Percentiles rank a stretch among this genome's conserved stretches.
These are phyloP conservation scores for Fusarium algeriense DNA, from an alignment of 2,329 filamentous ascomycete species.

Conservation along the genomic window DNA sequence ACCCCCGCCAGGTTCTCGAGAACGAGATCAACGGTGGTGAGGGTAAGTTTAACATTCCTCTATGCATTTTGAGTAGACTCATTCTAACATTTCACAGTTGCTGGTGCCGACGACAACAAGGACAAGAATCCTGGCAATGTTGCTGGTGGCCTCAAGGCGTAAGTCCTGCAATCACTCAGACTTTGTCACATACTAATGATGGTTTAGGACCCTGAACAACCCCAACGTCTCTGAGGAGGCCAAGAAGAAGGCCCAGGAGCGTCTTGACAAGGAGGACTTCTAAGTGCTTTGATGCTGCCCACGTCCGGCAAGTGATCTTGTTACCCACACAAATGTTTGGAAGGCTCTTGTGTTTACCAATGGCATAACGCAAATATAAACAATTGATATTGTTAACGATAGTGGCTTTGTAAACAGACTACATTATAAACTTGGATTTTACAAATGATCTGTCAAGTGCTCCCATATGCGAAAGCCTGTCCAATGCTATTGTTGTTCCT, in stretches of 20 bases:
- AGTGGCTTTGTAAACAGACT: neutral
- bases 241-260: conserved; percentile 66
- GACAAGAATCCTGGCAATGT: conserved; percentile 68
- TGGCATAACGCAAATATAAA: neutral
- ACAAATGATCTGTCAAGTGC: neutral
- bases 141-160: conserved; percentile 65
- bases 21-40: conserved; percentile 61
- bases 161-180: conserved; percentile 34
- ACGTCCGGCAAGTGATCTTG: neutral
- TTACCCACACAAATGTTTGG: neutral
- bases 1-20: conserved; percentile 65
- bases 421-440: too few relatives aligned
- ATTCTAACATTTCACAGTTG: conserved; percentile 37
- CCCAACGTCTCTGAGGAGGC: conserved; percentile 68
- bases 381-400: neutral
- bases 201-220: conserved; percentile 62
- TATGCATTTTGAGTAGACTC: too few relatives aligned
- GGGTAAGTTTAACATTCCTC: conserved; percentile 38
- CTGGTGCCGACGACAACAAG: conserved; percentile 50
- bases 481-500: neutral
- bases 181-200: neutral
- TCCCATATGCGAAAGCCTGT: neutral
- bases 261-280: conserved; percentile 53
- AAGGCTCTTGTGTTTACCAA: neutral
- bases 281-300: conserved; percentile 1